Evolutionary conservation across 495 filamentous ascomycete species (phyloP).

Genomic region (Penicillium bovifimosum): DNA sequence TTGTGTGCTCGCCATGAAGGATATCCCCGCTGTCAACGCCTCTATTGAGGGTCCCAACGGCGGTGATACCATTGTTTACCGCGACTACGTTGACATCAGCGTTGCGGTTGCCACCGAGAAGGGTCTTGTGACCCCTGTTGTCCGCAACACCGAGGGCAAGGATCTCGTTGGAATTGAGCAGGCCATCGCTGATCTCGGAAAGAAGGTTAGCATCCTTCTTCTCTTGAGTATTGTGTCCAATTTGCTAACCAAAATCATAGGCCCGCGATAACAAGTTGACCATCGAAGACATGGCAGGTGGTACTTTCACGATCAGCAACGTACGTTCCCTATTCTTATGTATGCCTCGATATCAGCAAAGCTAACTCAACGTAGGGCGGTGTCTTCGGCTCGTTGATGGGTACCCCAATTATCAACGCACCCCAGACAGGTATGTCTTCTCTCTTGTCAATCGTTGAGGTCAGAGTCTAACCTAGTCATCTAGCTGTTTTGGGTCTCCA

Average conservation of each 20-base stretch:
- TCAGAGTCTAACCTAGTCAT: slow-evolving; percentile 15
- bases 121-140: slow-evolving; percentile 92
- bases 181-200: slow-evolving; percentile 86
- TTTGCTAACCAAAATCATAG: slow-evolving; percentile 32
- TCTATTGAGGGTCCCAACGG: slow-evolving; percentile 94
- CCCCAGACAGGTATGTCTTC: slow-evolving; percentile 67
- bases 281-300: slow-evolving; percentile 98
- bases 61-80: slow-evolving; percentile 95
- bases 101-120: slow-evolving; percentile 98
- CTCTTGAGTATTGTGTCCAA: background rate
- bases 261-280: slow-evolving; percentile 95
- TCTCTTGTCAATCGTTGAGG: background rate
- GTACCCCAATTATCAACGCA: slow-evolving; percentile 98
- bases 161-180: slow-evolving; percentile 87
- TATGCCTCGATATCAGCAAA: background rate
- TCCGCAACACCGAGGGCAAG: slow-evolving; percentile 84
- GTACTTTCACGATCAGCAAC: slow-evolving; percentile 98
- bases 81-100: slow-evolving; percentile 96
- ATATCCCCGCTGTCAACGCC: slow-evolving; percentile 93
- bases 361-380: slow-evolving; percentile 48
- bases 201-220: slow-evolving; percentile 59
- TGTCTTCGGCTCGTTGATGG: slow-evolving; percentile 81
- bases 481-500: slow-evolving; percentile 90
- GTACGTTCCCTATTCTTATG: slow-evolving; percentile 33
- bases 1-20: slow-evolving; percentile 86